Percentiles rank a stretch among this genome's conserved stretches.
These are phyloP conservation scores for Lachancea sp. DNA, from an alignment of 805 yeast species.

Conservation along the genomic window DNA sequence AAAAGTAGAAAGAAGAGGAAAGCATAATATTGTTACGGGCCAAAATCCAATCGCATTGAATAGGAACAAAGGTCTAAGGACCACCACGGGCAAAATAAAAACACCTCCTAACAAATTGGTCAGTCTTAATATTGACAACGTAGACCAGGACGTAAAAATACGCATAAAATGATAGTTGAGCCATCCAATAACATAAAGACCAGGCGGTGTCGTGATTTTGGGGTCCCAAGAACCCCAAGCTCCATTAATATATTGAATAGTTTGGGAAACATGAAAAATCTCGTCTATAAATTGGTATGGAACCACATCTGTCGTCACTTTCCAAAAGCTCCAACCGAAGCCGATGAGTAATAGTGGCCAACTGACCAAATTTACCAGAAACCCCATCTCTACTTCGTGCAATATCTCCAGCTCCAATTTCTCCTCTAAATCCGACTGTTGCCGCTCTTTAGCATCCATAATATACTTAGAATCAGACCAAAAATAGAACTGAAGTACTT, in stretches of 20 bases:
- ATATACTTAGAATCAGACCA: not conserved
- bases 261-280: conserved; percentile 77
- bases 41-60: conserved; percentile 40
- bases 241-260: conserved; percentile 56
- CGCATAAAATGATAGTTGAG: conserved; percentile 26
- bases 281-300: conserved; percentile 50
- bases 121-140: conserved; percentile 41
- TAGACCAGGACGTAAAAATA: conserved; percentile 22
- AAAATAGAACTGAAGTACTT: not conserved
- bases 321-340: conserved; percentile 25
- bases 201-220: conserved; percentile 96
- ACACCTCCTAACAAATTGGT: conserved; percentile 65
- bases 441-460: conserved; percentile 4
- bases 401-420: conserved; percentile 16
- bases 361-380: conserved; percentile 31
- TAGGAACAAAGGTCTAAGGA: conserved; percentile 36
- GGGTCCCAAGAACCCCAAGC: conserved; percentile 70
- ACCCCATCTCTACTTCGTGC: conserved; percentile 27
- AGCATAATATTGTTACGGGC: conserved; percentile 40
- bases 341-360: conserved; percentile 29
- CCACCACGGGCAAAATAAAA: conserved; percentile 44
- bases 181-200: conserved; percentile 55
- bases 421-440: conserved; percentile 12
- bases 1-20: conserved; percentile 70
- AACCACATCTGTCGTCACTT: conserved; percentile 25